Base-by-base conservation (phyloP, 2,329 filamentous ascomycete genomes). In the Trematosphaeria pertusa region DNA sequence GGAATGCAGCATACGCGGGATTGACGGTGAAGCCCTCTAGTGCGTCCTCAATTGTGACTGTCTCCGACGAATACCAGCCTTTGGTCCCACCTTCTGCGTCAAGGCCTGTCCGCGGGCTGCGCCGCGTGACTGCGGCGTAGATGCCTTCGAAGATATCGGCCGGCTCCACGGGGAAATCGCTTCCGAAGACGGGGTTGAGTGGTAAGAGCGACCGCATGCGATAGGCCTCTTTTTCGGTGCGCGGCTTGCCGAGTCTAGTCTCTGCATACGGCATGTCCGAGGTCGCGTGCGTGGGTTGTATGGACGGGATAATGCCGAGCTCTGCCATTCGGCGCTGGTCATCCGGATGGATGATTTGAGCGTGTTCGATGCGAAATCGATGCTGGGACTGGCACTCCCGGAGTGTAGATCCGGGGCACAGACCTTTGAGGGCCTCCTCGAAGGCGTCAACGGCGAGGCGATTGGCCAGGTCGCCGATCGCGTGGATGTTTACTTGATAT, bases 231-330 rank as follows among this genome's bases (percentile, higher is more conserved):
- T 71, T 59, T 14, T 65, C 62, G 1, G 82, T 81, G 17, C 87
- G 80, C 18, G 77, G 68, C 8, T 63, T 58, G 0, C 86, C 87
- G 0, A 89, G 80, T 5, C 86, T 78, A 30, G 67, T 70, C 50
- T 82, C 78, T 7, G 85, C 87, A 58, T 88, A 88, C 4, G 79
- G 78, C 83, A 87, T 87, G 66, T 89, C 87, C 6, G 83, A 86
- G 3, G 86, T 89, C 17, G 87, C 86, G 60, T 89, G 86, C 0
- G 87, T 88, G 4, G 86, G 87, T 60, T 89, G 87, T 43, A 89
- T 83, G 2, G 83, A 87, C 0, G 86, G 85, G 41, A 88, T 78
- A 58, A 89, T 82, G 5, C 82, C 83, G 4, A 87, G 67, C 4
- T 75, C 71, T 41, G 73, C 74, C 59, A 89, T 82, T 21, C 85